Evolutionary conservation across 139 green algal genomes (phyloP), one percentile per base, ranked within the genome.

Genomic region (Chlorella sp.): DNA sequence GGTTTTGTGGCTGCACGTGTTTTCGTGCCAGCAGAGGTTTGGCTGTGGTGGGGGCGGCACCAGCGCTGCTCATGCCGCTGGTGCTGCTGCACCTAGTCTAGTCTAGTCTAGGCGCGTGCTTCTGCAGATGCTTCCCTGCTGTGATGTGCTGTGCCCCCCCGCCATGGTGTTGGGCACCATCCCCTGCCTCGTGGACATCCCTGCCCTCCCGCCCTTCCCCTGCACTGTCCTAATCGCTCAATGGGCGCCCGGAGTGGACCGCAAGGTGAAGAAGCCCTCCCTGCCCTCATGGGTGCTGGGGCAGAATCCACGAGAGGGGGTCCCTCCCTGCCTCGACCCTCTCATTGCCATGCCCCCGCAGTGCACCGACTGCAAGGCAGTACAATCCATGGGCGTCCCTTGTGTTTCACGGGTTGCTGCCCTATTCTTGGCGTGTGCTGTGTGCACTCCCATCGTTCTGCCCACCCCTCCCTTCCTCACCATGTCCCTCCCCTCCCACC

Each of bases 321-420:
- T 1, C 9, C 68, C 68, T 32, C 68, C 68, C 68, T 76, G 22
- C 68, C 68, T 79, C 32, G 22, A 40, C 11, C 30, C 73, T 22
- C 14, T n/a, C 73, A 36, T 78, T 4, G 28, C 11, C 64, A 28
- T 22, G 81, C 48, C 81, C 30, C 14, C 32, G 68, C 75, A 84
- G 57, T 91, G 87, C 69, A 60, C 73, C 30, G 88, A 92, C 48
- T 90, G 96, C 18, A 90, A 92, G 30, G 89, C 88, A 16, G 89
- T 95, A 11, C 92, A 94, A 66, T 93, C 91, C 7, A 83, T 96
- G 75, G 94, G 94, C n/a, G n/a, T n/a, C n/a, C n/a, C n/a, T n/a
- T n/a, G n/a, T n/a, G n/a, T n/a, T n/a, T n/a, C n/a, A n/a, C n/a
- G n/a, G n/a, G n/a, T n/a, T n/a, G n/a, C n/a, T n/a, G n/a, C n/a